Base-by-base conservation (phyloP, 2,329 filamentous ascomycete genomes). In the Escovopsis weberi region DNA sequence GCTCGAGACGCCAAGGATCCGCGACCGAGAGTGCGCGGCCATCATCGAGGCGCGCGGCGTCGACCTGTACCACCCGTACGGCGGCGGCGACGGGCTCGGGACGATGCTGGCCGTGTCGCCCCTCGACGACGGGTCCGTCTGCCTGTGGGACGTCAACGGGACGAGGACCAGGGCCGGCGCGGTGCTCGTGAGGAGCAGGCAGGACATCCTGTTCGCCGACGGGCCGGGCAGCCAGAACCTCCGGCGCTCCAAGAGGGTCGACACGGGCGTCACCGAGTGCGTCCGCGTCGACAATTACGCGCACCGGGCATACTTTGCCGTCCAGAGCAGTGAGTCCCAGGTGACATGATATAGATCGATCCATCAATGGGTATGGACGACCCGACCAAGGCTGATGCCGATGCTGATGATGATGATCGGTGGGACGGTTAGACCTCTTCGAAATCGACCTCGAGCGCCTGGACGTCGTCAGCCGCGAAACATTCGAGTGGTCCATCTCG, bases 71-170 rank as follows among this genome's bases (percentile, higher is more conserved):
- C 65, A 62, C 19, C 66, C 68, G 1, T 69, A 67, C 32, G 63
- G 67, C n/a, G 62, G 72, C 15, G 66, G 74, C 23, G 67, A 71
- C 12, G 54, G 55, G 3, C 43, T 52, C 12, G 64, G 61, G 28
- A 63, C 62, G 3, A 48, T 70, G 47, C 67, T 80, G 42, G 78
- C 85, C 0, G 71, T 94, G 12, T 80, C 82, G 1, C 85, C 87
- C 2, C 66, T 94, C 7, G 85, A 93, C 45, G 85, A 95, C 55
- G 87, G 87, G 0, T 86, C 84, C 41, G 72, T 95, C n/a, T 85
- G 81, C 51, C 62, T 94, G 6, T 95, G 87, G 87, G 83, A 94
- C 55, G 65, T 85, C 40, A 76, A 72, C 43, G 73, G 72, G 2
- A 72, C 68, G 28, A 63, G 64, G 39, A 61, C 61, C 5, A 67